Conservation (phyloP, 2,329 filamentous ascomycete species). For the Penicillium sp. region DNA sequence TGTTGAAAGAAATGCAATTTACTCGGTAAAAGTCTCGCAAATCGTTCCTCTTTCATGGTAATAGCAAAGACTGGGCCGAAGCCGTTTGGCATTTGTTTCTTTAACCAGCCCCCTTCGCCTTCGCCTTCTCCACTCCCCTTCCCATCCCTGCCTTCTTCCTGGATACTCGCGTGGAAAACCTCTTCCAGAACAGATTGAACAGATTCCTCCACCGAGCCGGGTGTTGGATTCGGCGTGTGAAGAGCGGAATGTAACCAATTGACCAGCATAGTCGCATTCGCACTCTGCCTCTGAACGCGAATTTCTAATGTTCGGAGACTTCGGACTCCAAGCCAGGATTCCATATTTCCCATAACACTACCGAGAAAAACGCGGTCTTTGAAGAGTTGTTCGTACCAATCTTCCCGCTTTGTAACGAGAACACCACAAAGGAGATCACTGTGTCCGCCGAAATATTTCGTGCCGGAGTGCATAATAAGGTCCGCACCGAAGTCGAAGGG, state of each 20-base stretch:
- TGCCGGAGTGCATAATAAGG: conserved; percentile 87
- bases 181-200: conserved; percentile 62
- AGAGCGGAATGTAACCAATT: conserved; percentile 67
- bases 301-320: conserved; percentile 85
- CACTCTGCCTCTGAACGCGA: conserved; percentile 75
- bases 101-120: conserved; percentile 73
- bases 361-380: conserved; percentile 78
- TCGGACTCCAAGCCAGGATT: conserved; percentile 88
- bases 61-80: conserved; percentile 89
- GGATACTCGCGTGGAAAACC: conserved; percentile 79
- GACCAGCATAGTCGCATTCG: conserved; percentile 71
- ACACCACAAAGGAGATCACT: conserved; percentile 91
- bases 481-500: conserved; percentile 83
- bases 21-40: conserved; percentile 73
- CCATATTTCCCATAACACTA: conserved; percentile 82
- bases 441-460: conserved; percentile 96
- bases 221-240: conserved; percentile 38
- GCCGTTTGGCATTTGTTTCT: conserved; percentile 86
- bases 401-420: conserved; percentile 64
- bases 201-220: conserved; percentile 47
- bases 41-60: conserved; percentile 61
- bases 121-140: too few relatives aligned
- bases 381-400: conserved; percentile 65
- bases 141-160: too few relatives aligned
- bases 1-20: conserved; percentile 86